Evolutionary conservation across 495 filamentous ascomycete genomes (phyloP).

Genomic region (Trichoderma erinaceum): DNA sequence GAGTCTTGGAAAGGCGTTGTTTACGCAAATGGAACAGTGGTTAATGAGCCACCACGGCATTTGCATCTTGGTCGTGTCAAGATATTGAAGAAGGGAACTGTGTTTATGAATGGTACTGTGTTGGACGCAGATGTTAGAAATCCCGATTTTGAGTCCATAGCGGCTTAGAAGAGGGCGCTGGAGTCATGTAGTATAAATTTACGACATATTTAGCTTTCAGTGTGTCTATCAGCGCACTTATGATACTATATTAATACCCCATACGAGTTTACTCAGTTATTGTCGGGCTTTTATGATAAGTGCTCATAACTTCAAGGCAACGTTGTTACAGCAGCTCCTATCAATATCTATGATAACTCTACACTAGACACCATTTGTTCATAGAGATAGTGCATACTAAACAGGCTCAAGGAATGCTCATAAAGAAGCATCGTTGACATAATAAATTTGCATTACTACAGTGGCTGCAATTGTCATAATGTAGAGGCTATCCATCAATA

Average conservation of each 20-base stretch:
- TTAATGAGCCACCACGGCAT: conserved; percentile 16
- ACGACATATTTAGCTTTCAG: not conserved
- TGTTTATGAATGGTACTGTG: not conserved
- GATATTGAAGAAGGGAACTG: not conserved
- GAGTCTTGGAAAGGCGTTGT: conserved; percentile 21
- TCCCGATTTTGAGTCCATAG: not conserved
- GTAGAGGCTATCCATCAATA: not conserved
- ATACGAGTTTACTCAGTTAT: not conserved
- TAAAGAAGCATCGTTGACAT: not conserved
- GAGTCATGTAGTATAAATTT: no score
- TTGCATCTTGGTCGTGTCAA: not conserved
- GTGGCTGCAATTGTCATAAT: not conserved
- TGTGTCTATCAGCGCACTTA: not conserved
- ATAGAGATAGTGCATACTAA: not conserved
- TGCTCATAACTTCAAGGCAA: not conserved
- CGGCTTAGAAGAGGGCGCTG: not conserved
- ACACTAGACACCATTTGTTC: no score
- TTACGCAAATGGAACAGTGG: conserved; percentile 21
- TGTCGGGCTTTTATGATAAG: no score
- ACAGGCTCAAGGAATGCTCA: not conserved
- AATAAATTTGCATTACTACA: not conserved
- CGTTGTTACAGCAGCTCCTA: no score
- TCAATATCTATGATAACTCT: no score
- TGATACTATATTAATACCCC: no score
- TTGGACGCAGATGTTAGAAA: not conserved